Percentiles rank a stretch among this genome's conserved stretches.
phyloP scores from a whole-genome alignment of 306 rosid species.

The Fagus sylvatica region DNA sequence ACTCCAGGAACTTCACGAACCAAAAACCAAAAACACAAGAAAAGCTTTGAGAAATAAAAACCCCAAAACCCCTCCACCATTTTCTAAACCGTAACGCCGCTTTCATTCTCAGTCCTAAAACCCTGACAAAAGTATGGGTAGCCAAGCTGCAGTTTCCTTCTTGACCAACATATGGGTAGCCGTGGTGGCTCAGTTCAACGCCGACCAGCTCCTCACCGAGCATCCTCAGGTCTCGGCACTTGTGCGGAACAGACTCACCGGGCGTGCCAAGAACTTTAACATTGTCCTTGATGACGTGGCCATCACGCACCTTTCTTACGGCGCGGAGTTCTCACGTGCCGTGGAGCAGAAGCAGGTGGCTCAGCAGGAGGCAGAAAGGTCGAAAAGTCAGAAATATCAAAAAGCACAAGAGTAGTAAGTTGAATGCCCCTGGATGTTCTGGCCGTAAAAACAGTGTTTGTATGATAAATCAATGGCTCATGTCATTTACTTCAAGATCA shows the following conservation, averaged over 20 bases:
- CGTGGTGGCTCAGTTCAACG: slow-evolving; percentile 74
- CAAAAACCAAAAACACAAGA: too few species aligned
- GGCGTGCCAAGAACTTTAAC: slow-evolving; percentile 82
- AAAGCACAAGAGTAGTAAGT: too few species aligned
- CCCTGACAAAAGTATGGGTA: slow-evolving; percentile 47
- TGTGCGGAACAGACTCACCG: slow-evolving; percentile 71
- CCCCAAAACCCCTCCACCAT: neutral
- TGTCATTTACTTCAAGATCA: too few species aligned
- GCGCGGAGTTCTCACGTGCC: slow-evolving; percentile 54
- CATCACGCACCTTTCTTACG: slow-evolving; percentile 54
- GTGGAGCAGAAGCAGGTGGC: slow-evolving; percentile 91
- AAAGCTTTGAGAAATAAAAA: too few species aligned
- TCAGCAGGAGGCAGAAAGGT: slow-evolving; percentile 95
- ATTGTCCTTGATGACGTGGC: slow-evolving; percentile 86
- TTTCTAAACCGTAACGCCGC: slow-evolving; percentile 1
- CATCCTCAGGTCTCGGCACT: slow-evolving; percentile 83
- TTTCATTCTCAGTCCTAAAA: neutral
- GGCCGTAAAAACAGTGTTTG: too few species aligned
- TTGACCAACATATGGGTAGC: slow-evolving; percentile 72
- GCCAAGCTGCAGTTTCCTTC: slow-evolving; percentile 71
- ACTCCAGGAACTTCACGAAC: too few species aligned
- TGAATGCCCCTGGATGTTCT: too few species aligned
- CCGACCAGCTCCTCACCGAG: slow-evolving; percentile 84
- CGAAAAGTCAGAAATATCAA: too few species aligned
- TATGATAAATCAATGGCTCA: too few species aligned